Evolutionary conservation across 2,329 filamentous ascomycete genomes (phyloP), one percentile per base, ranked within the genome.

Genomic region (Calonectria naviculata): DNA sequence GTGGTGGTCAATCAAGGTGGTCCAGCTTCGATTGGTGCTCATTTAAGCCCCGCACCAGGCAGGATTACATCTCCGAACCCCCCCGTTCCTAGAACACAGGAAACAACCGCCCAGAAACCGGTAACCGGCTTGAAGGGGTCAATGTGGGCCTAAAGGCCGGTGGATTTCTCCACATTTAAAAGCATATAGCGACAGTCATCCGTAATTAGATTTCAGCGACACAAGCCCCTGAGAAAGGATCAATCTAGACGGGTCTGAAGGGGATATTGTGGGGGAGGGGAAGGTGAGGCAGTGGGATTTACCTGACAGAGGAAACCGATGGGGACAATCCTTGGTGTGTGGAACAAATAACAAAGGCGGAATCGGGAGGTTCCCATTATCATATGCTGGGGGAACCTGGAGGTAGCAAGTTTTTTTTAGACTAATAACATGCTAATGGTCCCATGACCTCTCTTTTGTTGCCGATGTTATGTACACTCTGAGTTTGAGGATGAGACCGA

Each of bases 141-240:
- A 15, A 76, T 77, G 67, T 78, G 76, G 76, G 76, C 76, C 21
- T 28, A 67, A 64, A 34, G 70, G 56, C 54, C 63, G 17, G 10
- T 34, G 8, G 8, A 13, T 17, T 28, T 12, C 13, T 24, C 21
- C 12, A 19, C 9, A 12, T 28, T 36, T 15, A 15, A n/a, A 7
- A 26, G n/a, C 34, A 5, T 1, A 9, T 26, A 28, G 12, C 28
- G 7, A 8, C 2, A 7, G 31, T 10, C 10, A 21, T 46, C 19
- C 13, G 1, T 19, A 15, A 28, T 10, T 9, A 3, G 31, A 38
- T 12, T 38, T 38, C 10, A 13, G 15, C 10, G 15, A 12, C 34
- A 36, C 10, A 12, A 36, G 12, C 1, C 7, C 26, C 13, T 4
- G 5, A 4, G 6, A 21, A 38, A 58, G 31, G n/a, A n/a, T n/a